A percentile compares a stretch with the other conserved stretches of the same genome.
Evolutionary conservation across 176 grass and related monocot genomes (phyloP).

Genomic region (Musa beccarii): DNA sequence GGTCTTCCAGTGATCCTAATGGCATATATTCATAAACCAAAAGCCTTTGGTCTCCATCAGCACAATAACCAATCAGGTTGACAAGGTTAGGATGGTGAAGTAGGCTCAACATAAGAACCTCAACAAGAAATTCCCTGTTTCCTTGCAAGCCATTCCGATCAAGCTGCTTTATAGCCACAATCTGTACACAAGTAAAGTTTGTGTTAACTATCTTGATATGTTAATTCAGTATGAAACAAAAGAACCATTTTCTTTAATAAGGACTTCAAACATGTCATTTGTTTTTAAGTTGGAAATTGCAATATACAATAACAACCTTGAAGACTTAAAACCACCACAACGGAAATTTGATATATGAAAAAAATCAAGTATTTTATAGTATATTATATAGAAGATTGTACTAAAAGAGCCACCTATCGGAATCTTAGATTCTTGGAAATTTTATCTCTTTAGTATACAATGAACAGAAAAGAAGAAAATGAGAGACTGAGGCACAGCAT

Average conservation of each 20-base stretch:
- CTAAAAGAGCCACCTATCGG: no score
- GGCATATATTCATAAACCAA: slow-evolving; percentile 61
- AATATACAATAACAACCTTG: neutral
- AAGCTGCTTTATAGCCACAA: slow-evolving; percentile 60
- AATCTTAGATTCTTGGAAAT: neutral
- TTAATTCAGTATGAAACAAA: neutral
- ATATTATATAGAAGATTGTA: no score
- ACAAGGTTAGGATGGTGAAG: slow-evolving; percentile 61
- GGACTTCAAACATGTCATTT: neutral
- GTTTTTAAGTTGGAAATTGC: neutral
- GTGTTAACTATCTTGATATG: neutral
- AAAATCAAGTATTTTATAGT: neutral
- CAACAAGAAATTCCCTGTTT: slow-evolving; percentile 48
- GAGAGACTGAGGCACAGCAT: neutral
- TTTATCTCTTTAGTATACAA: neutral
- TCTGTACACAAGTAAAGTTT: slow-evolving; percentile 16
- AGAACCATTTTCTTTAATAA: neutral
- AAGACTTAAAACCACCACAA: neutral
- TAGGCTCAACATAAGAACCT: slow-evolving; percentile 49
- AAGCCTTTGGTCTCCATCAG: slow-evolving; percentile 51
- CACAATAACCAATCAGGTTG: slow-evolving; percentile 49
- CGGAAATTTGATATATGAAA: neutral
- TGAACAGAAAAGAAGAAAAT: neutral
- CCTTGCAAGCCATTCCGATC: slow-evolving; percentile 58
- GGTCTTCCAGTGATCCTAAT: slow-evolving; percentile 48